Evolutionary conservation across 2,329 filamentous ascomycete genomes (phyloP).

Genomic region (Aspergillus thermomutatus): DNA sequence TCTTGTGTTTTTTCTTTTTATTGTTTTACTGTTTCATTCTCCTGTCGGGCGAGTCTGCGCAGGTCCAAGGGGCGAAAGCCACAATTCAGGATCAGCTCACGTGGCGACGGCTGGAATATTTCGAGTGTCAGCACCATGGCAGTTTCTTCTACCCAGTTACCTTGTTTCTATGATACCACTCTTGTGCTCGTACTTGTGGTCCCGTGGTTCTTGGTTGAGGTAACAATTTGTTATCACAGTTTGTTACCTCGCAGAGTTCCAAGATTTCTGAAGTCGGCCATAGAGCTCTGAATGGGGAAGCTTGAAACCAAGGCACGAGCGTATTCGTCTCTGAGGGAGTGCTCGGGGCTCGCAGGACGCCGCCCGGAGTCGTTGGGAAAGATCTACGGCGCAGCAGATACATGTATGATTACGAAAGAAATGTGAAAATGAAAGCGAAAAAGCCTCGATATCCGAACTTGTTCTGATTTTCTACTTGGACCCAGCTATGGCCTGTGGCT

Average conservation of each 20-base stretch:
- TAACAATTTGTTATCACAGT: background rate
- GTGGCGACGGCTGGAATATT: background rate
- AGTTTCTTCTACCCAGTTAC: conserved; percentile 1
- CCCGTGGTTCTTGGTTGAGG: background rate
- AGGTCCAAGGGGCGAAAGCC: background rate
- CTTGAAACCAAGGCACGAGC: background rate
- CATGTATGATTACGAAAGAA: conserved; percentile 40
- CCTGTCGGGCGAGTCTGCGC: background rate
- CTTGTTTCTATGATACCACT: conserved; percentile 1
- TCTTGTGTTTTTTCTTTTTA: conserved; percentile 4
- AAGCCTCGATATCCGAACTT: conserved; percentile 18
- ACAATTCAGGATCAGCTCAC: background rate
- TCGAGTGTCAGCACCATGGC: conserved; percentile 9
- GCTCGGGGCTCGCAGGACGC: background rate
- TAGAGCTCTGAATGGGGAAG: background rate
- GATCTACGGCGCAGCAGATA: conserved; percentile 3
- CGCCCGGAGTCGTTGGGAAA: background rate
- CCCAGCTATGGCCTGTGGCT: background rate
- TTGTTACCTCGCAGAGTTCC: background rate
- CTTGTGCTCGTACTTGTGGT: background rate
- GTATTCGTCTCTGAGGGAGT: background rate
- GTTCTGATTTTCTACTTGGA: background rate
- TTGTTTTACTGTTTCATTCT: background rate
- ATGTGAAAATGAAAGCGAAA: conserved; percentile 33
- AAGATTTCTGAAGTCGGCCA: background rate